Conservation (phyloP, 2,329 filamentous ascomycete genomes). For the Albifimbria verrucaria region DNA sequence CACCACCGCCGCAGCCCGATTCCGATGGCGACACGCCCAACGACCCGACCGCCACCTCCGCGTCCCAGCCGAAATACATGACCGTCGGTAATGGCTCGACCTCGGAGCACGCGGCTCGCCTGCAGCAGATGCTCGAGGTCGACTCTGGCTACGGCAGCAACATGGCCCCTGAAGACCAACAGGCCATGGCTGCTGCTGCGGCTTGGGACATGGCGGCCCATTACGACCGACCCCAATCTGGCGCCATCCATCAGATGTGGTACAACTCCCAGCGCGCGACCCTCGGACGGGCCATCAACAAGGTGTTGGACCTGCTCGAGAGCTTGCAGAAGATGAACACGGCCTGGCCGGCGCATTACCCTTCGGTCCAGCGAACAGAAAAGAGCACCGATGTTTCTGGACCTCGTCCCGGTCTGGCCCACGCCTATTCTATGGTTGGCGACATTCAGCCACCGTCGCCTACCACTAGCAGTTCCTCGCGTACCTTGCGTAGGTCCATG, state of each 20-base stretch:
- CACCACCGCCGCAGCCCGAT: constrained; percentile 29
- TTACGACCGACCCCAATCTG: constrained; percentile 55
- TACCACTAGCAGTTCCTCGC: constrained; percentile 43
- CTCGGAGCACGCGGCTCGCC: constrained; percentile 74
- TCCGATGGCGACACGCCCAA: constrained; percentile 24
- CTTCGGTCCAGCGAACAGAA: constrained; percentile 69
- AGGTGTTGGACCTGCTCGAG: constrained; percentile 79
- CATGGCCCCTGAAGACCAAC: constrained; percentile 59
- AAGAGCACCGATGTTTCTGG: constrained; percentile 36
- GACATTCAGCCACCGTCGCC: constrained; percentile 31
- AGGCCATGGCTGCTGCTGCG: constrained; percentile 41
- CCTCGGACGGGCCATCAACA: constrained; percentile 82
- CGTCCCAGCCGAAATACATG: constrained; percentile 66
- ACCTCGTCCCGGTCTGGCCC: constrained; percentile 59
- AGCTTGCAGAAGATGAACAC: constrained; percentile 85
- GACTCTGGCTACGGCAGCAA: constrained; percentile 94
- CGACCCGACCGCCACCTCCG: constrained; percentile 20
- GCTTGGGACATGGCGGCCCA: constrained; percentile 44
- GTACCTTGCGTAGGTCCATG: constrained; percentile 62
- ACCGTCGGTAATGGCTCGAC: constrained; percentile 81
- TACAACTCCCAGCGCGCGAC: constrained; percentile 90
- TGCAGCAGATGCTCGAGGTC: constrained; percentile 77
- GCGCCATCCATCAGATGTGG: constrained; percentile 87
- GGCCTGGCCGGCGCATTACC: constrained; percentile 93
- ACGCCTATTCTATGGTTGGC: constrained; percentile 60